These are phyloP conservation scores for Lentinula guzmanii DNA, from an alignment of 768 basidiomycete species.

Conservation along the genomic window DNA sequence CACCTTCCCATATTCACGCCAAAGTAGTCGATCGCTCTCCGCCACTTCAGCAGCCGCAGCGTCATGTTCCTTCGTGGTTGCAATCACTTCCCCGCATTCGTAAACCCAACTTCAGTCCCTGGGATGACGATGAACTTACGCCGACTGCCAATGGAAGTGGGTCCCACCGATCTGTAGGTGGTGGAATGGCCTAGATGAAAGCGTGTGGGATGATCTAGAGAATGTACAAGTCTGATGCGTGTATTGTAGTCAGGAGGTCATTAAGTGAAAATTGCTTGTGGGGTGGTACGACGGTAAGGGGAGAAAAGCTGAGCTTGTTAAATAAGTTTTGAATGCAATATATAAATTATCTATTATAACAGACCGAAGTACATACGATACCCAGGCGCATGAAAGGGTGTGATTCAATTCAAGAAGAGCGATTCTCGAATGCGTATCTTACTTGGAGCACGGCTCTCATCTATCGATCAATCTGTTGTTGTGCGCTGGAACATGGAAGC, in stretches of 20 bases:
- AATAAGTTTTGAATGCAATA: neutral
- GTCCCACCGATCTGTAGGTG: neutral
- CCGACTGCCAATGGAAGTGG: neutral
- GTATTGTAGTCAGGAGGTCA: neutral
- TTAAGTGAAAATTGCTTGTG: neutral
- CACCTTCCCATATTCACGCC: conserved; percentile 50
- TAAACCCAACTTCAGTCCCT: conserved; percentile 75
- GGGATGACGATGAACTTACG: conserved; percentile 65
- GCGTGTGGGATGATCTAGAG: neutral
- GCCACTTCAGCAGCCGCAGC: conserved; percentile 1
- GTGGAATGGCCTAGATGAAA: neutral
- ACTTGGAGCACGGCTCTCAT: neutral
- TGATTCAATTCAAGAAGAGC: neutral
- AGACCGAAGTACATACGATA: neutral
- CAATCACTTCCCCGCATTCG: conserved; percentile 58
- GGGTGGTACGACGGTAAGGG: neutral
- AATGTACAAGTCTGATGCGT: neutral
- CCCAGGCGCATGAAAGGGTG: neutral
- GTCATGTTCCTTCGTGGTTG: conserved; percentile 59
- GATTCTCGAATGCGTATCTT: neutral
- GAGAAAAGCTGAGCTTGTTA: neutral
- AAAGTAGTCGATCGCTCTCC: conserved; percentile 17
- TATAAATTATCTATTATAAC: neutral
- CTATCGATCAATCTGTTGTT: neutral
- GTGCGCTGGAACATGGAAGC: neutral